Evolutionary conservation across 2,329 filamentous ascomycete genomes (phyloP).

Genomic region (Apiospora arundinis): DNA sequence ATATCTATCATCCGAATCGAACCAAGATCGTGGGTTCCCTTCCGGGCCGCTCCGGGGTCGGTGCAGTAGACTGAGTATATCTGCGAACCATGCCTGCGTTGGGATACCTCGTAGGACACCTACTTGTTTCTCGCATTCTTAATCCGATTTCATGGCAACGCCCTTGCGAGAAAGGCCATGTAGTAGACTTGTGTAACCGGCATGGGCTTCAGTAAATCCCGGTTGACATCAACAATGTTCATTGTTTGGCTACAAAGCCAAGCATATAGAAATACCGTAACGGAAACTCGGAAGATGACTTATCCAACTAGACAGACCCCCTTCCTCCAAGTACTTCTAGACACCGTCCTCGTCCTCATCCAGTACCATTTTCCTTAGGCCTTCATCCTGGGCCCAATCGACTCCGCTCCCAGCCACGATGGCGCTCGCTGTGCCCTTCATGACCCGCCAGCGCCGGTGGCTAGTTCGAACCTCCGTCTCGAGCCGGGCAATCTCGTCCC

Average conservation of each 20-base stretch:
- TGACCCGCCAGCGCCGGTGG: conserved; percentile 72
- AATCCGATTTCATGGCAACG: neutral
- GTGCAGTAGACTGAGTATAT: neutral
- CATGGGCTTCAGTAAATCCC: neutral
- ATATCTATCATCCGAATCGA: neutral
- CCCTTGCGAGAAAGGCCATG: neutral
- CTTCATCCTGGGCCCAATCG: conserved; percentile 77
- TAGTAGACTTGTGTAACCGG: neutral
- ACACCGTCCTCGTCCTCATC: conserved; percentile 48
- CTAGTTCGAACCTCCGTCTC: conserved; percentile 67
- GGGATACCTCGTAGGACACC: neutral
- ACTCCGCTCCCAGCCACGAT: conserved; percentile 82
- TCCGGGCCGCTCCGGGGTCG: neutral
- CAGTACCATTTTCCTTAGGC: conserved; percentile 73
- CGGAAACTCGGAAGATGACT: neutral
- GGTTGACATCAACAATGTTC: neutral
- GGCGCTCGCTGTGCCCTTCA: conserved; percentile 81
- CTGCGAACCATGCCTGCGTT: neutral
- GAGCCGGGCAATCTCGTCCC: conserved; percentile 61
- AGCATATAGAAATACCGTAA: neutral
- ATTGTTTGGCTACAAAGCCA: neutral
- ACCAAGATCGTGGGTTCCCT: neutral
- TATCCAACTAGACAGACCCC: neutral
- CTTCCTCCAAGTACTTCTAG: neutral
- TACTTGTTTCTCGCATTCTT: neutral